Conservation (phyloP, 2,329 filamentous ascomycete genomes). For the Phoma sp. region DNA sequence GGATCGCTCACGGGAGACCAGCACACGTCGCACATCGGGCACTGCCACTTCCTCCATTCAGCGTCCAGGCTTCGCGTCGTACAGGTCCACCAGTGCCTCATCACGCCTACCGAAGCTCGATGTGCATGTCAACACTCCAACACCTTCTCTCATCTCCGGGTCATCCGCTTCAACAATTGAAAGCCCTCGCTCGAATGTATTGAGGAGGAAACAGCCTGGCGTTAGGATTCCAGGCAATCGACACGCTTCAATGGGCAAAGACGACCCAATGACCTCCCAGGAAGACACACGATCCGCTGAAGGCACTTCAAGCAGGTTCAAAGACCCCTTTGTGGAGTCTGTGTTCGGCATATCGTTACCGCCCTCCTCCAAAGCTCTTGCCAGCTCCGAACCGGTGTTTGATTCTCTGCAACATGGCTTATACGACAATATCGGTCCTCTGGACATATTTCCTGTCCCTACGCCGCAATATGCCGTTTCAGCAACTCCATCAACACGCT, state of each 20-base stretch:
- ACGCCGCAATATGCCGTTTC: constrained; percentile 71
- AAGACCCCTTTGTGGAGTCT: constrained; percentile 51
- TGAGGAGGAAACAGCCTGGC: constrained; percentile 53
- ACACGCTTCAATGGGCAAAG: constrained; percentile 40
- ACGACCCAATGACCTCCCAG: constrained; percentile 43
- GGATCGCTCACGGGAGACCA: constrained; percentile 25
- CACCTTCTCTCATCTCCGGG: constrained; percentile 57
- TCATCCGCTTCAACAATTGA: constrained; percentile 55
- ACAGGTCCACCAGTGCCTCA: constrained; percentile 35
- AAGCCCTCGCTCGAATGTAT: constrained; percentile 52
- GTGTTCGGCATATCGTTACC: constrained; percentile 52
- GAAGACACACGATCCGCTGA: constrained; percentile 37
- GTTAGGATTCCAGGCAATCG: constrained; percentile 43
- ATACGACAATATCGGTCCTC: constrained; percentile 60
- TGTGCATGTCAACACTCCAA: constrained; percentile 44
- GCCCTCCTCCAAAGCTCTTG: constrained; percentile 40
- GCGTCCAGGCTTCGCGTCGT: constrained; percentile 20
- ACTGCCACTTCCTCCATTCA: constrained; percentile 29
- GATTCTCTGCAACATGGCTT: constrained; percentile 30
- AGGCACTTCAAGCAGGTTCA: constrained; percentile 41
- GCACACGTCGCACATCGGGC: constrained; percentile 31
- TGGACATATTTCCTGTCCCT: constrained; percentile 70
- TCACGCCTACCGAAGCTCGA: constrained; percentile 46
- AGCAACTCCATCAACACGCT: constrained; percentile 75
- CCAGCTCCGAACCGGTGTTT: constrained; percentile 34